Evolutionary conservation across 352 stramenopile species (phyloP), one percentile per base, ranked within the genome.

Genomic region (Globisporangium yorkense): DNA sequence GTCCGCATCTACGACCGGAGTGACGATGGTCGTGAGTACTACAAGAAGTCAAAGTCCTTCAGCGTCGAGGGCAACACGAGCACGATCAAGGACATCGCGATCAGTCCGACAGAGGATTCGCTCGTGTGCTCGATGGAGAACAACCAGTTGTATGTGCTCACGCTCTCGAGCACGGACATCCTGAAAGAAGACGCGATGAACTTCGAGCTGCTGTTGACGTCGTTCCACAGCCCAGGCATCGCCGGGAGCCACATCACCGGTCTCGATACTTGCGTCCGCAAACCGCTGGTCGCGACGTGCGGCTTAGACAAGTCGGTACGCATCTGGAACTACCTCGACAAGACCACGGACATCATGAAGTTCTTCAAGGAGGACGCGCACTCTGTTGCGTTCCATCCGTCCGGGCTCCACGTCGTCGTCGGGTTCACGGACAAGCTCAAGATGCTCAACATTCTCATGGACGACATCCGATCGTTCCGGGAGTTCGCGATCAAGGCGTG

Each of bases 301-400:
- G 90, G 86, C 2, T 67, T 96, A 4, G 94, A 98, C 68, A 81
- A 85, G 45, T 96, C 89, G 0, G 77, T 98, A 16, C 80, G 92
- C 35, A 72, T 98, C 24, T 98, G 94, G 94, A 98, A 98, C 69
- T 98, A 97, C 67, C 49, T 96, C 43, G 88, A 96, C 60, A 92
- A 96, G 56, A 88, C 77, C 31, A 87, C 85, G 0, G 92, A 98
- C 53, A 89, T 98, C 46, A 80, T 92, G 66, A 96, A 96, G 54
- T 75, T 81, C 51, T 98, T 97, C 67, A 84, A 84, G 40, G 94
- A 98, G 54, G 89, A 97, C 48, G 80, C 88, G 16, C 73, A 85
- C 41, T 89, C 80, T 13, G 74, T 97, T 27, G 82, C 92, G 4
- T 91, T 98, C 57, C 94, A 98, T 60, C 94, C 94, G 16, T 96